A percentile compares a stretch with the other conserved stretches of the same genome.
These are phyloP conservation scores for Cucurbitaria berberidis DNA, from an alignment of 2,329 filamentous ascomycete species.

Conservation along the genomic window DNA sequence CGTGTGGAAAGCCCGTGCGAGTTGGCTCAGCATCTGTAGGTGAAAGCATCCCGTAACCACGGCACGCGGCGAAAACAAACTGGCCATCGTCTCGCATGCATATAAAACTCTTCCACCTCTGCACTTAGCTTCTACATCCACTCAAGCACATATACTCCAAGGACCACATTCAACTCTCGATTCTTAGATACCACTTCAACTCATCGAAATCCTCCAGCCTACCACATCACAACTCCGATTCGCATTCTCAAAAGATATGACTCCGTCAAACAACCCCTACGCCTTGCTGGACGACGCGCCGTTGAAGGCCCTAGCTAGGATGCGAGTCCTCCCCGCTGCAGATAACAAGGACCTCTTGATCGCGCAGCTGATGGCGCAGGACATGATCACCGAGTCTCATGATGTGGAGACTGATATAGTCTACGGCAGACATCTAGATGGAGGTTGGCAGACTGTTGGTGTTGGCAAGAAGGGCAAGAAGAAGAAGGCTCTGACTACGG, in stretches of 20 bases:
- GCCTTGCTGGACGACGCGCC: background rate
- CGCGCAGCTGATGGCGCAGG: background rate
- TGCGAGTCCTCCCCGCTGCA: background rate
- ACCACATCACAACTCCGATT: background rate
- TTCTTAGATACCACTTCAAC: background rate
- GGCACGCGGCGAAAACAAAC: background rate
- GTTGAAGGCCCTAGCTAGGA: background rate
- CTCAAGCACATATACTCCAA: no score
- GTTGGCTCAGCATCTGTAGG: background rate
- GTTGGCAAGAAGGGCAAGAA: background rate
- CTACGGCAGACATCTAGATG: no score
- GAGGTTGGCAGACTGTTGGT: no score
- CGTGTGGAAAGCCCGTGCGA: background rate
- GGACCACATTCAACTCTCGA: background rate
- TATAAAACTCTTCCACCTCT: background rate
- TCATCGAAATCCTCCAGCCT: background rate
- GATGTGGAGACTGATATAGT: background rate
- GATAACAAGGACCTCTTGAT: background rate
- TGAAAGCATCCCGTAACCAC: background rate
- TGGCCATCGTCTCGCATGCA: background rate
- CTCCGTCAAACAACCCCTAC: background rate
- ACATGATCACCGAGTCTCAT: background rate
- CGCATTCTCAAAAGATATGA: background rate
- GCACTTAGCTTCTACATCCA: no score
- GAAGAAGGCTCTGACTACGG: background rate